Evolutionary conservation across 805 yeast species (phyloP).

Genomic region (Metschnikowia colocasiae): DNA sequence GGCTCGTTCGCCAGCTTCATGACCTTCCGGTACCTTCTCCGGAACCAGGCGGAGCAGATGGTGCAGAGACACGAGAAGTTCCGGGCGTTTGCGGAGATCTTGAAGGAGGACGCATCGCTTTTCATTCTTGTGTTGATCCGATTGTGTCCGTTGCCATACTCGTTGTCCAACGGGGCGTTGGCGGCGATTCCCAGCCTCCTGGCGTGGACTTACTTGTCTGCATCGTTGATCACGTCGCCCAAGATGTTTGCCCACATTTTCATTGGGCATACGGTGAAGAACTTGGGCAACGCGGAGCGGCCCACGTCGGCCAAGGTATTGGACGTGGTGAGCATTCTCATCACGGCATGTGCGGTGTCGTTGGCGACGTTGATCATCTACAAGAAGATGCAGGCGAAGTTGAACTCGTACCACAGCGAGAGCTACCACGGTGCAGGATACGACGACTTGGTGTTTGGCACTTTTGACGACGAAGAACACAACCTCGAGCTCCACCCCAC

Average conservation of each 20-base stretch:
- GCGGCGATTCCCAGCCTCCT: conserved; percentile 81
- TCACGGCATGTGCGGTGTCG: conserved; percentile 54
- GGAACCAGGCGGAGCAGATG: conserved; percentile 54
- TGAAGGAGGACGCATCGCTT: conserved; percentile 64
- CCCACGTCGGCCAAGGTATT: conserved; percentile 51
- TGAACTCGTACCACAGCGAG: conserved; percentile 26
- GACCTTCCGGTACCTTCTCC: conserved; percentile 57
- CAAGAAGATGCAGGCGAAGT: conserved; percentile 43
- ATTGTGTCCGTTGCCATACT: conserved; percentile 89
- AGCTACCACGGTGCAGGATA: conserved; percentile 15
- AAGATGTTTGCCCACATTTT: conserved; percentile 73
- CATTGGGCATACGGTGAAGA: conserved; percentile 70
- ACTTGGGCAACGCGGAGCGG: conserved; percentile 55
- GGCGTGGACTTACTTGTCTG: conserved; percentile 57
- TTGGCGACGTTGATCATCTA: conserved; percentile 68
- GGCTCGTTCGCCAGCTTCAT: conserved; percentile 79
- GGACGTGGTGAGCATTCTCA: conserved; percentile 56
- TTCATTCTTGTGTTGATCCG: conserved; percentile 68
- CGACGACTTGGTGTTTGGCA: conserved; percentile 37
- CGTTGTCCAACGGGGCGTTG: conserved; percentile 87
- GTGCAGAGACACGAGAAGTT: conserved; percentile 61
- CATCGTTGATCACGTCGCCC: conserved; percentile 76
- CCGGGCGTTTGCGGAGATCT: conserved; percentile 67
- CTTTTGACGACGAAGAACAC: conserved; percentile 35
- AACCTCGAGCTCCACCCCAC: conserved; percentile 35